Evolutionary conservation across 768 basidiomycete genomes (phyloP), one percentile per base, ranked within the genome.

Genomic region (Amanita pallidorosea): DNA sequence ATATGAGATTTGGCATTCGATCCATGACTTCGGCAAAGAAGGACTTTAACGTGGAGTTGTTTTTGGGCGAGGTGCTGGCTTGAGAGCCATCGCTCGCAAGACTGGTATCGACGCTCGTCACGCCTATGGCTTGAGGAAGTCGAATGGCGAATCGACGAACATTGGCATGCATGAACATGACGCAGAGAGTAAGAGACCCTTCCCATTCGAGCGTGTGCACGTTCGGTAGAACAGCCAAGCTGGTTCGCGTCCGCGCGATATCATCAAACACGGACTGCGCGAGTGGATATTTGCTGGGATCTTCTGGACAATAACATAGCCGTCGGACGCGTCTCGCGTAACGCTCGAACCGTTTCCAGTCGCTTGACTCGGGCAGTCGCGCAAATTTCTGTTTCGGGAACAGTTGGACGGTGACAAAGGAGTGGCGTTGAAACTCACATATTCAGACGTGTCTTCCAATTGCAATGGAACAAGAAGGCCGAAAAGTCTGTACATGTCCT

Each of bases 131-230:
- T 23, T 15, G 17, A 5, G 50, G 50, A 3, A 51, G 34, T 5
- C 50, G 43, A 15, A 51, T 23, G 8, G 43, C 41, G 11, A 51
- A 51, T 15, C 52, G 52, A 29, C 52, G 52, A 52, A 85, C 64
- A 43, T 69, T 70, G 31, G 65, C 61, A 57, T 80, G 77, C 72
- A 84, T 79, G 63, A 84, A 83, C 48, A 82, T 57, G 22, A 77
- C 70, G 36, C 62, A 66, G 9, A 66, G 57, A 15, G 55, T 38
- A 3, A 67, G 57, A 1, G 60, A 51, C 2, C 60, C 67, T 27
- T 61, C 58, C 80, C 80, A 84, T 15, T 70, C 62, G 5, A 85
- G 65, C 2, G 69, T 67, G 36, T 72, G 70, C 52, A 81, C 63
- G 55, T 74, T 74, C 6, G 83, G 82, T 2, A 84, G 60, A 46